A percentile compares a stretch with the other conserved stretches of the same genome.
These are phyloP conservation scores for Pseudogymnoascus verrucosus DNA, from an alignment of 2,329 filamentous ascomycete genomes.

Conservation along the genomic window DNA sequence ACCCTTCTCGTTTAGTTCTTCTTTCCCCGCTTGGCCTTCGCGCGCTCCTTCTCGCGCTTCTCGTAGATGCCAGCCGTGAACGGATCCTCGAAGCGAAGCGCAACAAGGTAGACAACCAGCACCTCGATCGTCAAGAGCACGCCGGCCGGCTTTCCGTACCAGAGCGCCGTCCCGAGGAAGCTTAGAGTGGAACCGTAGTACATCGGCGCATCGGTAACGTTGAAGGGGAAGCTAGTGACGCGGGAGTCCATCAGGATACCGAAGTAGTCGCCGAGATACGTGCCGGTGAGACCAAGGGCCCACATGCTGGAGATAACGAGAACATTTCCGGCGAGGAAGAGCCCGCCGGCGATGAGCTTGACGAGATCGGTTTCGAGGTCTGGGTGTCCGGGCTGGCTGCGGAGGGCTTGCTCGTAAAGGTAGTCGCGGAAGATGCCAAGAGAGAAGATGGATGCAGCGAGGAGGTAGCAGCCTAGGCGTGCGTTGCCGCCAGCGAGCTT, in stretches of 20 bases:
- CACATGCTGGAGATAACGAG: slow-evolving; percentile 86
- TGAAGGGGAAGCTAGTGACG: slow-evolving; percentile 94
- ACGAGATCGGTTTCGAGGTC: slow-evolving; percentile 53
- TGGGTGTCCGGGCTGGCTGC: slow-evolving; percentile 66
- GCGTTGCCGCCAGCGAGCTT: slow-evolving; percentile 74
- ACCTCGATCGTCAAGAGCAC: slow-evolving; percentile 69
- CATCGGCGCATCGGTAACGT: slow-evolving; percentile 84
- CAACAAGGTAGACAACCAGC: slow-evolving; percentile 68
- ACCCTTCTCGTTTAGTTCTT: slow-evolving; percentile 22
- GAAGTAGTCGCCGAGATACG: slow-evolving; percentile 97
- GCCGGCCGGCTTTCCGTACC: slow-evolving; percentile 82
- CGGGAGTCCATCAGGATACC: slow-evolving; percentile 95
- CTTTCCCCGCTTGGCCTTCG: slow-evolving; percentile 27
- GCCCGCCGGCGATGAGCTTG: slow-evolving; percentile 57
- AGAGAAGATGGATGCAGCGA: slow-evolving; percentile 83
- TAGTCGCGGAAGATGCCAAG: slow-evolving; percentile 83
- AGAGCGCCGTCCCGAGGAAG: slow-evolving; percentile 80
- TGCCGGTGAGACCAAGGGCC: slow-evolving; percentile 87
- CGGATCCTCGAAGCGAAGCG: slow-evolving; percentile 81
- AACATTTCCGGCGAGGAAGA: slow-evolving; percentile 70
- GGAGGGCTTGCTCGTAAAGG: slow-evolving; percentile 78
- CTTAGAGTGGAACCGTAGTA: slow-evolving; percentile 91
- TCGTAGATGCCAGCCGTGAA: slow-evolving; percentile 92
- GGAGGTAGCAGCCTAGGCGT: slow-evolving; percentile 76
- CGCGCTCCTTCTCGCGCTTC: slow-evolving; percentile 62